Evolutionary conservation across 2,329 filamentous ascomycete species (phyloP).

Genomic region (Arthrinium puccinioides): DNA sequence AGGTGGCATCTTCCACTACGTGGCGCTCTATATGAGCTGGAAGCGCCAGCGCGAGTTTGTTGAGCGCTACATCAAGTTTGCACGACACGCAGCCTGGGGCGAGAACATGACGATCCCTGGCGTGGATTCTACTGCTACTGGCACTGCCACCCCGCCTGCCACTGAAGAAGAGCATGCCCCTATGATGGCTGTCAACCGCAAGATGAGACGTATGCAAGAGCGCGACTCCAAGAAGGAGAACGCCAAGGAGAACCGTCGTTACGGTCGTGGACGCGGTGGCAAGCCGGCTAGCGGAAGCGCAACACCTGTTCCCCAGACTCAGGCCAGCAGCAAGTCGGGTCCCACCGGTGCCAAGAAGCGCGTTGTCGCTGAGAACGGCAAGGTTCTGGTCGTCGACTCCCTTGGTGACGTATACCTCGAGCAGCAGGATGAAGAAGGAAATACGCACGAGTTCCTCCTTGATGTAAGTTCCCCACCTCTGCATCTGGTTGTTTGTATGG

Average conservation of each 20-base stretch:
- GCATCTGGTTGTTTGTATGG: background rate
- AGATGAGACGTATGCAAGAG: slow-evolving; percentile 83
- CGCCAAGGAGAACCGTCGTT: slow-evolving; percentile 43
- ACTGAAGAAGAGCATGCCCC: slow-evolving; percentile 41
- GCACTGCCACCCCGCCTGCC: slow-evolving; percentile 34
- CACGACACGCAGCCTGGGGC: slow-evolving; percentile 83
- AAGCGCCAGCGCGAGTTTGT: slow-evolving; percentile 88
- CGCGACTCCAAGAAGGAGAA: slow-evolving; percentile 70
- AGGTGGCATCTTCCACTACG: slow-evolving; percentile 82
- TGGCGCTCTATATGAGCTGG: slow-evolving; percentile 78
- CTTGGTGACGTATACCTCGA: slow-evolving; percentile 92
- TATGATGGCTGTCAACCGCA: slow-evolving; percentile 65
- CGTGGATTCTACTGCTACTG: slow-evolving; percentile 40
- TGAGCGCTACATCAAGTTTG: slow-evolving; percentile 84
- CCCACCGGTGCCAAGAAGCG: slow-evolving; percentile 76
- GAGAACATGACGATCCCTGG: slow-evolving; percentile 69
- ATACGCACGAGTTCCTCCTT: slow-evolving; percentile 74
- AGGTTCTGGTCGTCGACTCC: slow-evolving; percentile 87
- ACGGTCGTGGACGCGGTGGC: slow-evolving; percentile 28
- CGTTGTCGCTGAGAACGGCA: slow-evolving; percentile 90
- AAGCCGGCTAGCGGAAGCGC: slow-evolving; percentile 35
- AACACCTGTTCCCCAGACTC: slow-evolving; percentile 43
- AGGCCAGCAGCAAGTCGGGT: slow-evolving; percentile 32
- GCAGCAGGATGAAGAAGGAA: slow-evolving; percentile 80
- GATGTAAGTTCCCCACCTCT: slow-evolving; percentile 57